phyloP scores from a whole-genome alignment of 2,329 filamentous ascomycete genomes.

The Gnomoniopsis smithogilvyi region DNA sequence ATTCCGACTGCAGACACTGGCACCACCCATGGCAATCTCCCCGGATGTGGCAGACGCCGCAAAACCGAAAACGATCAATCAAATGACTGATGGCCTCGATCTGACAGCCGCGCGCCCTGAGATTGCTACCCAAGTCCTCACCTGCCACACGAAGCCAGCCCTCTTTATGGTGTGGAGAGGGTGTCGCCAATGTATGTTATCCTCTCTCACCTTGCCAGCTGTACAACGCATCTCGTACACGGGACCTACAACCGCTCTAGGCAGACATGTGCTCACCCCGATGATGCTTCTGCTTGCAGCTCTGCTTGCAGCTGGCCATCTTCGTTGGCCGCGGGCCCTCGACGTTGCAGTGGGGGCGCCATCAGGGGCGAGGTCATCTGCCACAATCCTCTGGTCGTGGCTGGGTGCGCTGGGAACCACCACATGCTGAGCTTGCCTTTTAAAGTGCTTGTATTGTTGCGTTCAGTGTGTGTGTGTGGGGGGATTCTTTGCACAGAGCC shows the following conservation, averaged over 20 bases:
- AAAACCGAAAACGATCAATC: neutral
- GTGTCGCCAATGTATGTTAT: neutral
- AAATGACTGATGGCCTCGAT: neutral
- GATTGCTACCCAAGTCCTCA: neutral
- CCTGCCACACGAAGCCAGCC: neutral
- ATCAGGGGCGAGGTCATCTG: slow-evolving; percentile 14
- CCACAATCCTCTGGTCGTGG: slow-evolving; percentile 14
- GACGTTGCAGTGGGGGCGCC: slow-evolving; percentile 11
- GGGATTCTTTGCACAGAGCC: neutral
- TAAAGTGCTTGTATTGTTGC: neutral
- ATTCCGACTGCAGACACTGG: neutral
- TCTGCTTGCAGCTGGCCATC: slow-evolving; percentile 5
- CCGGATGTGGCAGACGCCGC: neutral
- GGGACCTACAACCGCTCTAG: slow-evolving; percentile 1
- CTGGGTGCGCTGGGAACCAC: slow-evolving; percentile 7
- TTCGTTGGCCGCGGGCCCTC: slow-evolving; percentile 10
- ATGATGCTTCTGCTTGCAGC: slow-evolving; percentile 1
- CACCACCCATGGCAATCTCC: neutral
- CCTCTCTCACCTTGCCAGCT: slow-evolving; percentile 8
- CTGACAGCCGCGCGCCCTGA: neutral
- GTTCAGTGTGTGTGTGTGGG: neutral
- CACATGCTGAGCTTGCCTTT: neutral
- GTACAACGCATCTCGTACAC: slow-evolving; percentile 1
- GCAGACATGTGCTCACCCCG: slow-evolving; percentile 12
- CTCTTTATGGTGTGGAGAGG: neutral